Evolutionary conservation across 352 stramenopile species (phyloP).

Genomic region (Pythium utonaiense): DNA sequence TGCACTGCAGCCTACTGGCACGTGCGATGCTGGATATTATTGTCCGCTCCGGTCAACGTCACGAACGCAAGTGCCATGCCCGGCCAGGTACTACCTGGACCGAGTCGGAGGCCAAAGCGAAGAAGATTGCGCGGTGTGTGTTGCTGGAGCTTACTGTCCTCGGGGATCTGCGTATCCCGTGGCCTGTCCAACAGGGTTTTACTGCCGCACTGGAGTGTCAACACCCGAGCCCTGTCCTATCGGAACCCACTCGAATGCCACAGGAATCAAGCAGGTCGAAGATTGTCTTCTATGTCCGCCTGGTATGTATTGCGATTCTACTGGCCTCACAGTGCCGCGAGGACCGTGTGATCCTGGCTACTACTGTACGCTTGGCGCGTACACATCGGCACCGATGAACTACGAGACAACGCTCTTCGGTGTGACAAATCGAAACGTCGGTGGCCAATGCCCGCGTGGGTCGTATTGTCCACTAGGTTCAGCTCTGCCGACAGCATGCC

Average conservation of each 20-base stretch:
- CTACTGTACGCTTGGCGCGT: constrained; percentile 88
- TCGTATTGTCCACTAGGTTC: constrained; percentile 73
- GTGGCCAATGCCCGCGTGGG: constrained; percentile 61
- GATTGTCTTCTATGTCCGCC: constrained; percentile 85
- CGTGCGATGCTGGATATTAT: constrained; percentile 79
- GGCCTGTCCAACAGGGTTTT: constrained; percentile 75
- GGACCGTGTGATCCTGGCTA: constrained; percentile 87
- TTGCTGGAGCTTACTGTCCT: constrained; percentile 66
- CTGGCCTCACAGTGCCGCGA: constrained; percentile 61
- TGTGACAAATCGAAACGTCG: constrained; percentile 59
- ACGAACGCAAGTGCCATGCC: constrained; percentile 71
- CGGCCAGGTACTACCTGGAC: constrained; percentile 73
- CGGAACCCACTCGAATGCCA: constrained; percentile 86
- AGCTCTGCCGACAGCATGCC: constrained; percentile 50
- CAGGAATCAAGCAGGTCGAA: constrained; percentile 66
- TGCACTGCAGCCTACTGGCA: constrained; percentile 48
- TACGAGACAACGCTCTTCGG: constrained; percentile 65
- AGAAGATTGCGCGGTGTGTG: constrained; percentile 71
- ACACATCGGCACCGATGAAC: constrained; percentile 88
- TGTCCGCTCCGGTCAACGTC: constrained; percentile 72
- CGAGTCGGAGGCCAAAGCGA: constrained; percentile 50
- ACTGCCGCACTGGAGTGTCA: constrained; percentile 81
- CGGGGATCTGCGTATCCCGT: constrained; percentile 58
- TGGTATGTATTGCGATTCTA: constrained; percentile 91
- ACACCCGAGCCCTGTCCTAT: constrained; percentile 84